These are phyloP conservation scores for Termitomyces sp. DNA, from an alignment of 768 basidiomycete species.

Conservation along the genomic window DNA sequence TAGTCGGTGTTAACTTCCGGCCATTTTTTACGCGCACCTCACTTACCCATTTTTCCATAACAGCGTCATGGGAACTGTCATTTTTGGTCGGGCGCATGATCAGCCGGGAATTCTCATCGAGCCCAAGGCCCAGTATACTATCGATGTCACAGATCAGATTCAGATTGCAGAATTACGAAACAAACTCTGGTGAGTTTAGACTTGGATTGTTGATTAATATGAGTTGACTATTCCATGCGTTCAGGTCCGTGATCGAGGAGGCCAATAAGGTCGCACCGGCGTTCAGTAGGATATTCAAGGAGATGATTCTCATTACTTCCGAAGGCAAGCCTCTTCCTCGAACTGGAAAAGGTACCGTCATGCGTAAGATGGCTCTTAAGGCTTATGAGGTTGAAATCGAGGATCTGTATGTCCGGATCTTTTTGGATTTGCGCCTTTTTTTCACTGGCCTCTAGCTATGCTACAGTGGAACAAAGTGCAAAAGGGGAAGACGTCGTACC, in stretches of 20 bases:
- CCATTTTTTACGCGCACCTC: not conserved
- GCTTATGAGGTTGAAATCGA: conserved; percentile 39
- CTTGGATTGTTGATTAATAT: not conserved
- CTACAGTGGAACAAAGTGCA: conserved; percentile 20
- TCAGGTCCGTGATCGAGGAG: conserved; percentile 35
- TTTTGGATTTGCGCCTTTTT: not conserved
- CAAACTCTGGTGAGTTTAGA: conserved; percentile 24
- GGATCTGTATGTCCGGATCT: conserved; percentile 23
- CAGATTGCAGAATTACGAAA: conserved; percentile 26
- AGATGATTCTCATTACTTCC: conserved; percentile 46
- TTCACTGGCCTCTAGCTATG: conserved; percentile 19
- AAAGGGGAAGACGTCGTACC: conserved; percentile 19
- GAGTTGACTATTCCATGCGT: not conserved
- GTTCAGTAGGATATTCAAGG: conserved; percentile 44
- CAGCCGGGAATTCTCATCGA: conserved; percentile 24
- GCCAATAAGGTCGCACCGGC: conserved; percentile 37
- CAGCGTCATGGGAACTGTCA: conserved; percentile 22
- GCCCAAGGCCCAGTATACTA: conserved; percentile 10
- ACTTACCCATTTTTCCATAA: not conserved
- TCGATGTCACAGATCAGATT: conserved; percentile 17
- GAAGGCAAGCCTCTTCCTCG: conserved; percentile 39
- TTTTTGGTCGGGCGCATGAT: conserved; percentile 35
- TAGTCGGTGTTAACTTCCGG: conserved; percentile 9
- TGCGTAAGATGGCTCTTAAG: conserved; percentile 34
- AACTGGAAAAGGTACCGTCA: conserved; percentile 43